Base-by-base conservation (phyloP, 2,329 filamentous ascomycete genomes). In the Xylariaceae sp. region DNA sequence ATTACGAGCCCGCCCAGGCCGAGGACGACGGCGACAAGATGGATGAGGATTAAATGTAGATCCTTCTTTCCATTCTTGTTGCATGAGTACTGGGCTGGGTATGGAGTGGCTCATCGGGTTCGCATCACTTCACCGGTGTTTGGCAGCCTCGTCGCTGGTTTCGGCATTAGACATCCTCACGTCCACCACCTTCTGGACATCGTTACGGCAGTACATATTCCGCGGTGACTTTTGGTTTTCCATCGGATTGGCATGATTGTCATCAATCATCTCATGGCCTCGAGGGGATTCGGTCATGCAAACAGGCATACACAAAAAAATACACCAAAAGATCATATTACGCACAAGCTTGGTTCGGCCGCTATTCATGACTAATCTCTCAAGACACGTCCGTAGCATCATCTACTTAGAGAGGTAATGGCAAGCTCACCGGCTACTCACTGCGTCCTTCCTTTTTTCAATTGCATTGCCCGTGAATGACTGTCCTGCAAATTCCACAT, bases 11-110 rank as follows among this genome's bases (percentile, higher is more conserved):
- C 48, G 65, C 68, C 18, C 72, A 81, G 32, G 81, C 82, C 51
- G 81, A 85, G 61, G 85, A 88, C 47, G 80, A 87, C 61, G 85
- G 87, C 59, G 88, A 90, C 62, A 85, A 87, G 76, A 91, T 91
- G 89, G 82, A 88, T 68, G 84, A 88, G 64, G 67, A 70, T 29
- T 70, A 67, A 62, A 50, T 37, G 6, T 20, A 32, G 19, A 26
- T 18, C 40, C 40, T 26, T 18, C 44, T 45, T 44, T 18, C 19
- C 41, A 4, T 40, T 26, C 20, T 41, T 41, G 29, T 40, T 50
- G 40, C 46, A 52, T 32, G 18, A 49, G 41, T 44, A 2, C 20
- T 26, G 20, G 19, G 57, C 56, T 60, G 50, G 54, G 54, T 56
- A 62, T 45, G 40, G 29, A 45, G 10, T 42, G 32, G 32, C 32